Evolutionary conservation across 2,329 filamentous ascomycete species (phyloP).

Genomic region (Paraphoma sp.): DNA sequence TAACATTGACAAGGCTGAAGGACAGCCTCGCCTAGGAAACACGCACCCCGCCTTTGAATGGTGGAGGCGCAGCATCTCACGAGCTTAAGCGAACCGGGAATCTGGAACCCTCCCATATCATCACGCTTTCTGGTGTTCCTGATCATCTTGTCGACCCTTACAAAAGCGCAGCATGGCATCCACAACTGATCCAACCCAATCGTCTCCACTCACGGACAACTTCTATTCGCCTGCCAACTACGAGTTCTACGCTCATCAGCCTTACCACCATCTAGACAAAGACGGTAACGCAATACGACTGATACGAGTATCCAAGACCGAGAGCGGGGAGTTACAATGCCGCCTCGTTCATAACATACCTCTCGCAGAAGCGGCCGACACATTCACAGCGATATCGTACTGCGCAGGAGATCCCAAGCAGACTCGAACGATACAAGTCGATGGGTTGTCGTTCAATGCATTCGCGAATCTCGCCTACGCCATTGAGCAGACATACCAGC

Average conservation of each 20-base stretch:
- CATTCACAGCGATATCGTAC: slow-evolving; percentile 6
- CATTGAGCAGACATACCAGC: neutral
- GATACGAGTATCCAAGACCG: neutral
- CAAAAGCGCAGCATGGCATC: no score
- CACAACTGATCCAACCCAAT: no score
- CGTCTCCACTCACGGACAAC: neutral
- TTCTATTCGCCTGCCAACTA: slow-evolving; percentile 2
- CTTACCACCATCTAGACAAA: neutral
- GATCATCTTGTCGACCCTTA: no score
- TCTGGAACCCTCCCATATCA: no score
- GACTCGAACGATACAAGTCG: neutral
- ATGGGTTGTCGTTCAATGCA: slow-evolving; percentile 1
- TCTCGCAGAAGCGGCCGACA: neutral
- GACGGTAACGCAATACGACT: neutral
- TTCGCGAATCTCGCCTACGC: slow-evolving; percentile 5
- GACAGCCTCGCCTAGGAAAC: no score
- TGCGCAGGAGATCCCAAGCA: slow-evolving; percentile 4
- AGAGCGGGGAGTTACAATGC: neutral
- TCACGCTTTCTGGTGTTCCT: no score
- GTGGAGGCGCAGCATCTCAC: no score
- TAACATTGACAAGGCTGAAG: no score
- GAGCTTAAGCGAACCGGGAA: no score
- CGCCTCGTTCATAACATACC: neutral
- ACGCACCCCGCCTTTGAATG: no score
- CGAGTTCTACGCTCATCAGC: neutral